Evolutionary conservation across 2,329 filamentous ascomycete genomes (phyloP), one percentile per base, ranked within the genome.

Genomic region (Aureobasidium sp.): DNA sequence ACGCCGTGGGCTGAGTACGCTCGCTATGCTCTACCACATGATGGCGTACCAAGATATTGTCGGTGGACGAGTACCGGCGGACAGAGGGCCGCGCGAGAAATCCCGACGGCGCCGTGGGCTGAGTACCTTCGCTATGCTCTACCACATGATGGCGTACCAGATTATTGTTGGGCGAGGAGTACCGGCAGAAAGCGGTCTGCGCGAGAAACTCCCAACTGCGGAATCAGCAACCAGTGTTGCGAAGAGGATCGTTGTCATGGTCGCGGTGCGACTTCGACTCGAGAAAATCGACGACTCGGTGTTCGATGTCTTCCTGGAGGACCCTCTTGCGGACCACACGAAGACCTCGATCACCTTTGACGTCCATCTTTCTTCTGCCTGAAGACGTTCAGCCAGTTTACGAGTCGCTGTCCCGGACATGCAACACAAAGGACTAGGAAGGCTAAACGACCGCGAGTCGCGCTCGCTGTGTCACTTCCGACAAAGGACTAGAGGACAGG

Each of bases 271-370:
- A 48, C 20, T 13, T 11, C n/a, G 56, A 59, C 42, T 48, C 56
- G 40, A 31, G 56, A 47, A 48, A 43, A 47, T 47, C 20, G 43
- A 42, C n/a, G 43, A 38, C 31, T 27, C 23, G 56, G 42, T 36
- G 31, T 27, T 48, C 56, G n/a, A 59, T 20, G 16, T 8, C 56
- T 48, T 59, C 56, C 36, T 48, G 42, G 56, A 59, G 56, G 56
- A 59, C 56, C 29, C 42, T 58, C 51, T 43, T 45, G 54, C 25
- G 54, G 54, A 58, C 38, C 38, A 58, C 54, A 31, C 54, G 54
- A 58, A 58, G 23, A 23, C 27, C 3, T 29, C 43, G 54, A 42
- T 20, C 27, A 20, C 20, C 56, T 42, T 36, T 36, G 42, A 40
- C 38, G 54, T 31, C 38, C 40, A 20, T 47, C n/a, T 59, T 59